Conservation (phyloP, 2,329 filamentous ascomycete genomes). For the Kalaharituber pfeilii region DNA sequence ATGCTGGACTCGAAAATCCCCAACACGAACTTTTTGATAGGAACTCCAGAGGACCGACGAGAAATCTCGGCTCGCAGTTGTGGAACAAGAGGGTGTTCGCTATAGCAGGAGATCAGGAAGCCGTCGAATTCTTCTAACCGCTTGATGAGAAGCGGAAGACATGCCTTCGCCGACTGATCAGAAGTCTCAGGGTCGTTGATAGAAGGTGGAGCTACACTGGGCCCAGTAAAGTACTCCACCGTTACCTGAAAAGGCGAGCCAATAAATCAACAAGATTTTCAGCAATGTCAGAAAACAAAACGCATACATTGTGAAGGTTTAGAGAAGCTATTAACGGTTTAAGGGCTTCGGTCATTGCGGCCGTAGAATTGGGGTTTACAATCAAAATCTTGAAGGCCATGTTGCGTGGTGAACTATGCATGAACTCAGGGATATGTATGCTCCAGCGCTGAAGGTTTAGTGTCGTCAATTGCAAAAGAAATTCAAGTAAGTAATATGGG, state of each 20-base stretch:
- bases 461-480: too few relatives aligned
- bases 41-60: background rate
- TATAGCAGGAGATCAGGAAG: constrained; percentile 81
- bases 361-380: constrained; percentile 64
- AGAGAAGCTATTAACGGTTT: constrained; percentile 33
- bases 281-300: constrained; percentile 11
- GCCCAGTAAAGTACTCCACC: constrained; percentile 20
- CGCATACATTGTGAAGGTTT: constrained; percentile 30
- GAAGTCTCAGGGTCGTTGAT: constrained; percentile 17
- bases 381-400: constrained; percentile 41
- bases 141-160: constrained; percentile 15
- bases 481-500: too few relatives aligned
- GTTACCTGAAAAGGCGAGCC: constrained; percentile 7
- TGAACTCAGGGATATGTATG: too few relatives aligned
- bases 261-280: background rate
- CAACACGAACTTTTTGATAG: constrained; percentile 36
- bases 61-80: constrained; percentile 32
- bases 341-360: constrained; percentile 52
- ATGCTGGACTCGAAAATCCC: constrained; percentile 84
- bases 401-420: background rate
- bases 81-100: constrained; percentile 58
- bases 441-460: too few relatives aligned
- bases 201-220: constrained; percentile 15
- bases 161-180: constrained; percentile 13
- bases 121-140: constrained; percentile 38